Evolutionary conservation across 352 stramenopile species (phyloP).

Genomic region (Halophytophthora batemanensis): DNA sequence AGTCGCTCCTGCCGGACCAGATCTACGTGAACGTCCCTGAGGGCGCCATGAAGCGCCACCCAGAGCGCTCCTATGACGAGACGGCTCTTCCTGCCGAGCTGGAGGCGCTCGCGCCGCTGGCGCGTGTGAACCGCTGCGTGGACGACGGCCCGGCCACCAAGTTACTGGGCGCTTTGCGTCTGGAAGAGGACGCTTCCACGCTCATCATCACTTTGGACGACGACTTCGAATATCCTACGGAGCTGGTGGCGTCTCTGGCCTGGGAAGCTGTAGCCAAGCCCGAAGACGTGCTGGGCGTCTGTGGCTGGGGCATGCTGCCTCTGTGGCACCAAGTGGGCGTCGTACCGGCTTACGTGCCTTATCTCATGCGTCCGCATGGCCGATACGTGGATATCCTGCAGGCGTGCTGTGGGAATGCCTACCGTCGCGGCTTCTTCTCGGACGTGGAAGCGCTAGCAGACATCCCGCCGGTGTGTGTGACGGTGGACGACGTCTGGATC

Average conservation of each 20-base stretch:
- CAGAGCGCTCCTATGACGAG: constrained; percentile 75
- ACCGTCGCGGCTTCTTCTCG: constrained; percentile 71
- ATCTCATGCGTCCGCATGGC: constrained; percentile 71
- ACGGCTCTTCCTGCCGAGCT: constrained; percentile 51
- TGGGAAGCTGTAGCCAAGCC: constrained; percentile 65
- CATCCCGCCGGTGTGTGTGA: constrained; percentile 69
- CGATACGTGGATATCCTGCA: constrained; percentile 78
- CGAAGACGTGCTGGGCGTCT: constrained; percentile 65
- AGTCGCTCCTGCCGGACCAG: constrained; percentile 64
- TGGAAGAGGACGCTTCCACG: constrained; percentile 55
- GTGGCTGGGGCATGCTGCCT: constrained; percentile 77
- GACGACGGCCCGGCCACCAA: constrained; percentile 83
- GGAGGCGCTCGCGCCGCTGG: constrained; percentile 37
- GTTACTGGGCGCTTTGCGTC: constrained; percentile 56
- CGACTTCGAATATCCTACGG: constrained; percentile 74
- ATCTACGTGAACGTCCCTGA: constrained; percentile 79
- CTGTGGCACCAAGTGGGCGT: constrained; percentile 73
- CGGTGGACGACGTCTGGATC: constrained; percentile 83
- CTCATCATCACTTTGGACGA: constrained; percentile 83
- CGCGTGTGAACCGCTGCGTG: constrained; percentile 68
- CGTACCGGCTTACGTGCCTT: constrained; percentile 77
- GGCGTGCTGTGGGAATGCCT: constrained; percentile 67
- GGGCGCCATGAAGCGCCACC: constrained; percentile 73
- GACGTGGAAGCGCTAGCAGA: constrained; percentile 65
- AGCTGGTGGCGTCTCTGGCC: constrained; percentile 57